phyloP scores from a whole-genome alignment of 768 basidiomycete genomes.

The Aureoboletus auriporus region DNA sequence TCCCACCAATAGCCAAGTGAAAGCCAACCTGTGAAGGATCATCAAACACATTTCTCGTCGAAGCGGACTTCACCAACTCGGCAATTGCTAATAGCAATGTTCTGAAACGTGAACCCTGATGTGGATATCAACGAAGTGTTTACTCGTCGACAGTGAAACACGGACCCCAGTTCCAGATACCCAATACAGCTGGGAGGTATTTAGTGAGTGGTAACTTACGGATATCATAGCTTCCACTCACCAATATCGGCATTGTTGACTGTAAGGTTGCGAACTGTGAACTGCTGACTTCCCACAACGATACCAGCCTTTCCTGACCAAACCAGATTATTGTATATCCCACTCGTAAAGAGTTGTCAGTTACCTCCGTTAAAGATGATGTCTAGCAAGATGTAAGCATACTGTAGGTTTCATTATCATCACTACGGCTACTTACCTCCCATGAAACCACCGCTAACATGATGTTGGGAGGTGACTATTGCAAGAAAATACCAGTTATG shows the following conservation, averaged over 20 bases:
- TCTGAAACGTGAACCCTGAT: conserved; percentile 50
- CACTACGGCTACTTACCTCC: conserved; percentile 40
- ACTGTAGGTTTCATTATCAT: not conserved
- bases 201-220: not conserved
- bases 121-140: not conserved
- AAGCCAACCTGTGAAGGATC: conserved; percentile 37
- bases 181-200: conserved; percentile 20
- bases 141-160: not conserved
- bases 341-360: not conserved
- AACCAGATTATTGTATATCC: not conserved
- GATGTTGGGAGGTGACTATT: not conserved
- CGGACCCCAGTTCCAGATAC: conserved; percentile 42
- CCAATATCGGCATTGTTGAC: conserved; percentile 38
- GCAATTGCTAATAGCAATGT: conserved; percentile 42
- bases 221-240: conserved; percentile 5
- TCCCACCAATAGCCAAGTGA: conserved; percentile 39
- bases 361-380: conserved; percentile 41
- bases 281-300: conserved; percentile 77
- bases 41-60: not conserved
- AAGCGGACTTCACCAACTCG: conserved; percentile 5
- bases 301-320: conserved; percentile 47
- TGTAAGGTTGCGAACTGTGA: conserved; percentile 66
- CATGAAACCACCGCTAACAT: conserved; percentile 44
- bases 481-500: not conserved
- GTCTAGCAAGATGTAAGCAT: conserved; percentile 21